phyloP scores from a whole-genome alignment of 345 rosid genomes.

The Nephelium lappaceum region DNA sequence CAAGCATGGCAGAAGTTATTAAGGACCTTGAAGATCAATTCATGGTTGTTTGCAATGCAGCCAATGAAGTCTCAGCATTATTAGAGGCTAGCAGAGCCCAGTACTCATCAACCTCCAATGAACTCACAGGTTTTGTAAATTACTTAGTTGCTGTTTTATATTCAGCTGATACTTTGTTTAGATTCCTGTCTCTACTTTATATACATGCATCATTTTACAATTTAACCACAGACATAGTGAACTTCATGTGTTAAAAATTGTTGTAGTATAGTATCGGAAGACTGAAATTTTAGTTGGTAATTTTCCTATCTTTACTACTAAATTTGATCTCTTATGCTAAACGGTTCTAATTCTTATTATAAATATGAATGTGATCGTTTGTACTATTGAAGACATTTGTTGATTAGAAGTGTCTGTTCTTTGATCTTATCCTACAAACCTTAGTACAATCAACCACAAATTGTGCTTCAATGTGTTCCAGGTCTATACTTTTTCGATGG shows the following conservation, averaged over 20 bases:
- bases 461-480: not conserved
- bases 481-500: not conserved
- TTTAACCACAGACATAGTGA: not conserved
- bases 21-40: constrained; percentile 92
- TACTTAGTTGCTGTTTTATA: not conserved
- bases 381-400: no score
- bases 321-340: not conserved
- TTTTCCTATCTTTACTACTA: no score
- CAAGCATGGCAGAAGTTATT: constrained; percentile 92
- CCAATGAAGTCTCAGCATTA: constrained; percentile 73
- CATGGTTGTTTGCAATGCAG: constrained; percentile 57
- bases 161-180: not conserved
- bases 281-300: no score
- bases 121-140: constrained; percentile 61
- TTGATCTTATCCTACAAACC: no score
- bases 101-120: constrained; percentile 53
- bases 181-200: not conserved
- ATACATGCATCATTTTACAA: not conserved
- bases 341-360: not conserved
- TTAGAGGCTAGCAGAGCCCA: constrained; percentile 84
- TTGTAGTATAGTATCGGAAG: not conserved
- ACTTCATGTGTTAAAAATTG: not conserved
- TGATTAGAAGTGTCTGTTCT: no score
- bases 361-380: no score
- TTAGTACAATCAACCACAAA: not conserved